These are phyloP conservation scores for Brassica cretica DNA, from an alignment of 345 rosid genomes.

Conservation along the genomic window DNA sequence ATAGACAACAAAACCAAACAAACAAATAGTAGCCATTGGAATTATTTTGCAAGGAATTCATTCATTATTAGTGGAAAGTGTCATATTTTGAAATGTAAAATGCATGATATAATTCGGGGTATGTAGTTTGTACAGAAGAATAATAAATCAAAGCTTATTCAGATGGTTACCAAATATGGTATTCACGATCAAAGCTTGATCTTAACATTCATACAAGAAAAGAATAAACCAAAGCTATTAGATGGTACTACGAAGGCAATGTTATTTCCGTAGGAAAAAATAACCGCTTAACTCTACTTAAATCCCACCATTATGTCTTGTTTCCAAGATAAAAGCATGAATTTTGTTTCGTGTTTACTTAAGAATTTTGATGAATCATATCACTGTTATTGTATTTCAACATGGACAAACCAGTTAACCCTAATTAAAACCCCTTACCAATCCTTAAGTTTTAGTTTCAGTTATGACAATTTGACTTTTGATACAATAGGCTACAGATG, in stretches of 20 bases:
- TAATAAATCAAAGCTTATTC: background rate
- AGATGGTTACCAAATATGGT: background rate
- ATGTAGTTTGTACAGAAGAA: background rate
- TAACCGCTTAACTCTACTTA: no score
- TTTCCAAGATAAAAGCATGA: background rate
- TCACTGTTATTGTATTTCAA: background rate
- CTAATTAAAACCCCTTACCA: background rate
- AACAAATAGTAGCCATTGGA: background rate
- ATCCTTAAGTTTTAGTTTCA: background rate
- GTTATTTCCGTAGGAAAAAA: no score
- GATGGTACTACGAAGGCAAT: no score
- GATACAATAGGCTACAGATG: background rate
- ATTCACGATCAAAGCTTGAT: no score
- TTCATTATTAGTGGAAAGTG: background rate
- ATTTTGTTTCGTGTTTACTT: background rate
- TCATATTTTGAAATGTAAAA: background rate
- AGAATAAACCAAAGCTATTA: no score
- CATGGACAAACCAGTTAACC: background rate
- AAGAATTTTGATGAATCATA: background rate
- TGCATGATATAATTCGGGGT: background rate
- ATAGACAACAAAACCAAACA: background rate
- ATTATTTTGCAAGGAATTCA: background rate
- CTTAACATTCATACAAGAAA: no score
- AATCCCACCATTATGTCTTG: no score
- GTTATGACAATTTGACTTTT: background rate